Conservation (phyloP, 192 early-diverging fungal species). For the Coemansia sp. region DNA sequence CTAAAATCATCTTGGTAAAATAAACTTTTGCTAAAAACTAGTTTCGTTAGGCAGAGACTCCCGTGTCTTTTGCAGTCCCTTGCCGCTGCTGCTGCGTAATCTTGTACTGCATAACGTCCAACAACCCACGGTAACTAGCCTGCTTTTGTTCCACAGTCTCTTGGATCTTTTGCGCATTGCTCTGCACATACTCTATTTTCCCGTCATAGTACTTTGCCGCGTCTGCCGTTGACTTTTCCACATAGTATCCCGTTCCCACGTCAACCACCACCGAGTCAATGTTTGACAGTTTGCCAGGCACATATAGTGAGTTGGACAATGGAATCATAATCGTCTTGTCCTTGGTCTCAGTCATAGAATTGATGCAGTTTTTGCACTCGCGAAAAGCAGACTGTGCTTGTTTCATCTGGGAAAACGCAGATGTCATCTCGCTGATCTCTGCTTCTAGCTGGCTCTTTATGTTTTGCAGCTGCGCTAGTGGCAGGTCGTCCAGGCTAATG, state of each 20-base stretch:
- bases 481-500: constrained; percentile 82
- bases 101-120: constrained; percentile 54
- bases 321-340: constrained; percentile 53
- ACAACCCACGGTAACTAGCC: constrained; percentile 58
- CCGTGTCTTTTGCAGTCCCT: constrained; percentile 4
- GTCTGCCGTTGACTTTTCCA: constrained; percentile 85
- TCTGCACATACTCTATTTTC: constrained; percentile 82
- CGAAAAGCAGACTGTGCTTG: constrained; percentile 83
- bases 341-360: constrained; percentile 56
- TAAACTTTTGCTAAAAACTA: background rate
- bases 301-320: constrained; percentile 71
- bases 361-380: constrained; percentile 77
- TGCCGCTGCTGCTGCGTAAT: constrained; percentile 40
- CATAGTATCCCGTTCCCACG: constrained; percentile 94
- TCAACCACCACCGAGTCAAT: constrained; percentile 88
- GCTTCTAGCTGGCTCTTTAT: constrained; percentile 84
- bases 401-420: constrained; percentile 83
- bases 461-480: constrained; percentile 77
- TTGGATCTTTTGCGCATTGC: constrained; percentile 78
- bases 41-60: background rate
- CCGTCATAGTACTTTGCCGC: constrained; percentile 78
- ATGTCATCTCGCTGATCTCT: constrained; percentile 84
- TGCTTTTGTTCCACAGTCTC: constrained; percentile 79
- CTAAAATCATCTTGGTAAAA: background rate
- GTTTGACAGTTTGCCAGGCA: constrained; percentile 82